Conservation (phyloP, 345 rosid genomes). For the Hibiscus syriacus region DNA sequence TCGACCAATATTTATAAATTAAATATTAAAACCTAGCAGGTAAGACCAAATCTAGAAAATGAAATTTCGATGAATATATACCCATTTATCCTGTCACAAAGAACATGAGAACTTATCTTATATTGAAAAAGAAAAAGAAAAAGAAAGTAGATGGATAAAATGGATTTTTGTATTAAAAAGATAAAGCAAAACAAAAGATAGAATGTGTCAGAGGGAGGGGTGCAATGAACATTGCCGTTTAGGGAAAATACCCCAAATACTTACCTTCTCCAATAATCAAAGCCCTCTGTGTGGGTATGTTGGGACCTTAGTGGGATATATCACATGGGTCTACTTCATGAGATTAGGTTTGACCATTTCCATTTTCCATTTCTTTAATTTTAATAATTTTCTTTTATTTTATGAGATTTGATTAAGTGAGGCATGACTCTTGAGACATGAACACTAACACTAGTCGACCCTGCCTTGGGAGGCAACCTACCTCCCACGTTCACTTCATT, state of each 20-base stretch:
- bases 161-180: constrained; percentile 9
- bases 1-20: too few species aligned
- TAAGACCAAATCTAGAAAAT: background rate
- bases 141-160: constrained; percentile 10
- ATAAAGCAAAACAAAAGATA: constrained; percentile 27
- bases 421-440: constrained; percentile 59
- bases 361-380: background rate
- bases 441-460: constrained; percentile 53
- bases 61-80: background rate
- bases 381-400: background rate
- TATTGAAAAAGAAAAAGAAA: constrained; percentile 10
- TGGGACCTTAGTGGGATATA: constrained; percentile 61
- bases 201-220: constrained; percentile 52
- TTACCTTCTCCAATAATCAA: constrained; percentile 23
- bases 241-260: constrained; percentile 28
- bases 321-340: constrained; percentile 37
- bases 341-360: constrained; percentile 7
- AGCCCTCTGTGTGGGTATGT: constrained; percentile 37
- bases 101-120: constrained; percentile 73
- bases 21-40: background rate
- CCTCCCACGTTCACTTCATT: constrained; percentile 17
- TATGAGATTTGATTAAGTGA: constrained; percentile 13
- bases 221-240: constrained; percentile 50
- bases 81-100: constrained; percentile 11
- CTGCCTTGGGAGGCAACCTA: constrained; percentile 70